Percentiles rank a stretch among this genome's conserved stretches.
phyloP scores from a whole-genome alignment of 106 monocot genomes.

The Dactylorhiza incarnata region DNA sequence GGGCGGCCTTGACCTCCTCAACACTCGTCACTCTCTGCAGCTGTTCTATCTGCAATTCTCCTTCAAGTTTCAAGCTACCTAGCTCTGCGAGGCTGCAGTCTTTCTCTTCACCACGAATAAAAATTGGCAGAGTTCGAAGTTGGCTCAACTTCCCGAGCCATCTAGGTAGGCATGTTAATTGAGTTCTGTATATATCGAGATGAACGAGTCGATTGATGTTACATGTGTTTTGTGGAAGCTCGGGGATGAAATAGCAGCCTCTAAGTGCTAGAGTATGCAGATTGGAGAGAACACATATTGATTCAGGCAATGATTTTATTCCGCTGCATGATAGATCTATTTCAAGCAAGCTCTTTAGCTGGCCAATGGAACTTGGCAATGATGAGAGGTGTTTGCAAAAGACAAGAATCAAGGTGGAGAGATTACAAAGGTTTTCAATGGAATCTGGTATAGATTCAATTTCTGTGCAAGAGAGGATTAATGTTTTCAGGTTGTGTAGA shows the following conservation, averaged over 20 bases:
- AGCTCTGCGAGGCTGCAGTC: slow-evolving; percentile 16
- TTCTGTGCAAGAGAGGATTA: background rate
- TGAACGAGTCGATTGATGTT: slow-evolving; percentile 15
- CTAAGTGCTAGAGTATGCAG: slow-evolving; percentile 12
- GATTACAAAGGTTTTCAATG: background rate
- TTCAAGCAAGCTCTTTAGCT: slow-evolving; percentile 2
- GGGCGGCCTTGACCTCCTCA: slow-evolving; percentile 2
- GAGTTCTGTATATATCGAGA: background rate
- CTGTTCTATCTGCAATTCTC: background rate
- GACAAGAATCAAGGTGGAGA: background rate
- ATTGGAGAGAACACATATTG: background rate
- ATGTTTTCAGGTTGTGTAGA: slow-evolving; percentile 2
- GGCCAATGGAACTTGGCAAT: background rate
- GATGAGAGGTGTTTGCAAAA: background rate
- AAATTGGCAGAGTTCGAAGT: slow-evolving; percentile 13
- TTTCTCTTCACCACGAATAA: background rate
- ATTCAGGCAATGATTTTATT: slow-evolving; percentile 15
- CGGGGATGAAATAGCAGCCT: background rate
- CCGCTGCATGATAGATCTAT: background rate
- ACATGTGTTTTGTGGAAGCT: slow-evolving; percentile 6
- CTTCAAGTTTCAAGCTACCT: slow-evolving; percentile 1
- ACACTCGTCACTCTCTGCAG: slow-evolving; percentile 2
- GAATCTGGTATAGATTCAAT: background rate
- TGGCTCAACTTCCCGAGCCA: slow-evolving; percentile 18
- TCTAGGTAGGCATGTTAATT: slow-evolving; percentile 17